phyloP scores from a whole-genome alignment of 169 alveolate species.

The Plasmodium inui region DNA sequence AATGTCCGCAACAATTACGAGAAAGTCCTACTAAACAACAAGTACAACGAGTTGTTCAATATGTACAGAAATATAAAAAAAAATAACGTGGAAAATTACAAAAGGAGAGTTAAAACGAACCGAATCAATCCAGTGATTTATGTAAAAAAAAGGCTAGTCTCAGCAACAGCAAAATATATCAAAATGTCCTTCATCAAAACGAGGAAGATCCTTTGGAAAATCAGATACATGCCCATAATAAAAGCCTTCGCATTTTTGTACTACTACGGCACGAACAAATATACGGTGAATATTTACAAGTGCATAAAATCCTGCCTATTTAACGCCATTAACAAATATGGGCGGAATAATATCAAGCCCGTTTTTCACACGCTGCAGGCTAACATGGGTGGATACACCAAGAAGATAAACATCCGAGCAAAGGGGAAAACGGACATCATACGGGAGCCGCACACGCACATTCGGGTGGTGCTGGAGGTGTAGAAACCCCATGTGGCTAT shows the following conservation, averaged over 20 bases:
- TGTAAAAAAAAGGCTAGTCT: slow-evolving; percentile 66
- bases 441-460: slow-evolving; percentile 74
- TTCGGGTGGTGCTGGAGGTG: slow-evolving; percentile 70
- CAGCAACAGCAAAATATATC: slow-evolving; percentile 68
- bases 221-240: slow-evolving; percentile 63
- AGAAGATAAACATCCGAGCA: slow-evolving; percentile 63
- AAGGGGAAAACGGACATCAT: slow-evolving; percentile 70
- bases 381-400: slow-evolving; percentile 72
- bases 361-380: slow-evolving; percentile 74
- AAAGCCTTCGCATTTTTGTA: slow-evolving; percentile 68
- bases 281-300: slow-evolving; percentile 69
- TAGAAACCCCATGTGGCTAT: neutral
- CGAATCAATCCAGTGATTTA: slow-evolving; percentile 66
- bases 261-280: slow-evolving; percentile 68
- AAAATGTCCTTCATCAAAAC: slow-evolving; percentile 68
- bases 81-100: slow-evolving; percentile 46
- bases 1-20: slow-evolving; percentile 55
- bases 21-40: slow-evolving; percentile 58
- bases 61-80: slow-evolving; percentile 67
- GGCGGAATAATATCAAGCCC: slow-evolving; percentile 63
- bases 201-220: slow-evolving; percentile 73
- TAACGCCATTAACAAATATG: slow-evolving; percentile 71
- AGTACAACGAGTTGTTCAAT: slow-evolving; percentile 63
- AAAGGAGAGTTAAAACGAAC: slow-evolving; percentile 74
- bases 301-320: slow-evolving; percentile 60